phyloP scores from a whole-genome alignment of 176 grass and related monocot genomes.

The Tillandsia leiboldiana region DNA sequence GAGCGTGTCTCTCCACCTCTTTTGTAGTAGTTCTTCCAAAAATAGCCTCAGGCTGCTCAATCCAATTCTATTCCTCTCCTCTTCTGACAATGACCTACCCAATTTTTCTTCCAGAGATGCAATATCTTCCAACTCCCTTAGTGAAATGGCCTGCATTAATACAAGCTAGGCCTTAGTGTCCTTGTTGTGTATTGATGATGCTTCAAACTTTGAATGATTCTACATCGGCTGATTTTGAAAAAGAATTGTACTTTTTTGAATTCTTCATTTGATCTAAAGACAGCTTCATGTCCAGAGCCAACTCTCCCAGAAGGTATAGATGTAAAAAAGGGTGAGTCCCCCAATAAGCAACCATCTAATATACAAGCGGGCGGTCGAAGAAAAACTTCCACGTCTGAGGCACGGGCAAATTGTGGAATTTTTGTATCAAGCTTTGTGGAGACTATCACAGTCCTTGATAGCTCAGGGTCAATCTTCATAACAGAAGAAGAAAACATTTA shows the following conservation, averaged over 20 bases:
- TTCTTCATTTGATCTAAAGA: slow-evolving; percentile 83
- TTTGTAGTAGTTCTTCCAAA: slow-evolving; percentile 79
- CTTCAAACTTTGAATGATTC: not conserved
- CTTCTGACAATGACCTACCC: slow-evolving; percentile 60
- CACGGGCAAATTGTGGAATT: slow-evolving; percentile 75
- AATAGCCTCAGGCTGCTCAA: slow-evolving; percentile 67
- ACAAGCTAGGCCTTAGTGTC: not conserved
- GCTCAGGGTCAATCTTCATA: slow-evolving; percentile 82
- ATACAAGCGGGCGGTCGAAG: slow-evolving; percentile 61
- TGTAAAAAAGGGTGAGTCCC: slow-evolving; percentile 85
- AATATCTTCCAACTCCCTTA: slow-evolving; percentile 77
- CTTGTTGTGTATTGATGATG: not conserved
- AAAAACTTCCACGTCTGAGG: slow-evolving; percentile 97
- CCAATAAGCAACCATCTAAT: slow-evolving; percentile 73
- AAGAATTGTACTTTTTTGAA: slow-evolving; percentile 63
- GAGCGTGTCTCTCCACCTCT: slow-evolving; percentile 38
- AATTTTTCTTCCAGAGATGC: slow-evolving; percentile 71
- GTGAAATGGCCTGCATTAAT: slow-evolving; percentile 48
- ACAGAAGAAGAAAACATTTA: slow-evolving; percentile 6
- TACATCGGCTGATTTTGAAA: not conserved
- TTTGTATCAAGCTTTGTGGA: slow-evolving; percentile 96
- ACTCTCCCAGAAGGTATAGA: slow-evolving; percentile 95
- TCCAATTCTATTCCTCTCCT: slow-evolving; percentile 72
- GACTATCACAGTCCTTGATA: slow-evolving; percentile 83
- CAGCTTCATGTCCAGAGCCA: slow-evolving; percentile 67